These are phyloP conservation scores for Tricholoma saponaceum DNA, from an alignment of 768 basidiomycete genomes.

Conservation along the genomic window DNA sequence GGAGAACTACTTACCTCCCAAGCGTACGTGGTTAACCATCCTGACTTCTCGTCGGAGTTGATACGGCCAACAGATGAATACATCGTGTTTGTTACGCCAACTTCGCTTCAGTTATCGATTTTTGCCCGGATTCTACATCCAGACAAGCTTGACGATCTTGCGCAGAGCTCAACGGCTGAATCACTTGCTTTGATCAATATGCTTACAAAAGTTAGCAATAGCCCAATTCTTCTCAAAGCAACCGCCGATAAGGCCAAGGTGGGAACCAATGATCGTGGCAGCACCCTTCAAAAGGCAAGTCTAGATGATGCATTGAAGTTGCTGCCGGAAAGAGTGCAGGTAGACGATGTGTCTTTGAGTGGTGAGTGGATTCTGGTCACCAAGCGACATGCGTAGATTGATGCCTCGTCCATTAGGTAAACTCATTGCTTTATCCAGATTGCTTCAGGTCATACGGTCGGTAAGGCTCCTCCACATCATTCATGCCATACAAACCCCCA, in stretches of 20 bases:
- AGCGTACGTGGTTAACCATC: slow-evolving; percentile 50
- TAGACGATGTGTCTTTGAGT: slow-evolving; percentile 75
- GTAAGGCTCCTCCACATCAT: slow-evolving; percentile 28
- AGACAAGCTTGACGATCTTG: slow-evolving; percentile 62
- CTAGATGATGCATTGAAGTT: slow-evolving; percentile 58
- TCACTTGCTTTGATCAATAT: slow-evolving; percentile 76
- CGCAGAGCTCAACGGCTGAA: slow-evolving; percentile 68
- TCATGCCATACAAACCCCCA: background rate
- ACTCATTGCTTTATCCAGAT: slow-evolving; percentile 57
- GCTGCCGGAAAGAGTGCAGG: slow-evolving; percentile 53
- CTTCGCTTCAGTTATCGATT: slow-evolving; percentile 74
- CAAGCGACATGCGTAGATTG: background rate
- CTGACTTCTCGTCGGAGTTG: background rate
- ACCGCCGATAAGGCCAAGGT: slow-evolving; percentile 59
- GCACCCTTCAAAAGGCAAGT: slow-evolving; percentile 39
- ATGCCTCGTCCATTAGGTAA: slow-evolving; percentile 52
- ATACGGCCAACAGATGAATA: slow-evolving; percentile 72
- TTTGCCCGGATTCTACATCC: slow-evolving; percentile 74
- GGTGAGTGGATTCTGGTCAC: slow-evolving; percentile 43
- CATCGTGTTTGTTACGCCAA: slow-evolving; percentile 94
- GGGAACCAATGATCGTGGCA: slow-evolving; percentile 25
- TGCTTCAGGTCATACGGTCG: slow-evolving; percentile 58
- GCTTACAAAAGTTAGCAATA: slow-evolving; percentile 90
- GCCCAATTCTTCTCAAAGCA: slow-evolving; percentile 83
- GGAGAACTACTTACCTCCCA: slow-evolving; percentile 84